Evolutionary conservation across 1,284 basidiomycete species (phyloP).

Genomic region (Hypsizygus ulmarius): DNA sequence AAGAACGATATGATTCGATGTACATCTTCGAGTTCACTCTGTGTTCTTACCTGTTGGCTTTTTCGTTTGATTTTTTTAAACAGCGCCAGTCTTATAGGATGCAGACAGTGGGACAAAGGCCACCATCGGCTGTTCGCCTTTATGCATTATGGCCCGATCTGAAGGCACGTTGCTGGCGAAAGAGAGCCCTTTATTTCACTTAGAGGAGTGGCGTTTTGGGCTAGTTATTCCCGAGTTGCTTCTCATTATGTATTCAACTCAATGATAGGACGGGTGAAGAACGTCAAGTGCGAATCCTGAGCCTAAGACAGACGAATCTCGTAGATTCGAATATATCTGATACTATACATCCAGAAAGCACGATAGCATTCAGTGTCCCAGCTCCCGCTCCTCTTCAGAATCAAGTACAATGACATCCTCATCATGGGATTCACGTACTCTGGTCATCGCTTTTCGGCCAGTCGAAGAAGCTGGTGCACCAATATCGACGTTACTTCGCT

Average conservation of each 20-base stretch:
- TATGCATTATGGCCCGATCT: not conserved
- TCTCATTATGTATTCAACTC: no score
- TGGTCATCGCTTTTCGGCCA: not conserved
- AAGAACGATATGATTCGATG: conserved; percentile 6
- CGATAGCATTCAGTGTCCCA: conserved; percentile 2
- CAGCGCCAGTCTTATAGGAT: not conserved
- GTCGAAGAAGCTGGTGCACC: not conserved
- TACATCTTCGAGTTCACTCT: not conserved
- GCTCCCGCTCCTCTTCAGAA: conserved; percentile 24
- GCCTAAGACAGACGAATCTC: no score
- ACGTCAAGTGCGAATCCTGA: no score
- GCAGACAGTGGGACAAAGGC: not conserved
- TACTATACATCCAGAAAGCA: not conserved
- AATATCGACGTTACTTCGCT: not conserved
- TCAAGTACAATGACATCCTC: conserved; percentile 26
- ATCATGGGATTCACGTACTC: not conserved
- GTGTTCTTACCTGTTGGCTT: no score
- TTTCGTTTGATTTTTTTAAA: not conserved
- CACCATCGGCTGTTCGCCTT: no score
- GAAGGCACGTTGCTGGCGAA: not conserved
- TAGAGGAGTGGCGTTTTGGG: no score
- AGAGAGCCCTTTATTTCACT: not conserved
- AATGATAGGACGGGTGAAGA: no score
- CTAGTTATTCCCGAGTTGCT: no score
- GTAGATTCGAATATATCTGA: not conserved